These are phyloP conservation scores for Saturnispora quitensis DNA, from an alignment of 805 yeast species.

Conservation along the genomic window DNA sequence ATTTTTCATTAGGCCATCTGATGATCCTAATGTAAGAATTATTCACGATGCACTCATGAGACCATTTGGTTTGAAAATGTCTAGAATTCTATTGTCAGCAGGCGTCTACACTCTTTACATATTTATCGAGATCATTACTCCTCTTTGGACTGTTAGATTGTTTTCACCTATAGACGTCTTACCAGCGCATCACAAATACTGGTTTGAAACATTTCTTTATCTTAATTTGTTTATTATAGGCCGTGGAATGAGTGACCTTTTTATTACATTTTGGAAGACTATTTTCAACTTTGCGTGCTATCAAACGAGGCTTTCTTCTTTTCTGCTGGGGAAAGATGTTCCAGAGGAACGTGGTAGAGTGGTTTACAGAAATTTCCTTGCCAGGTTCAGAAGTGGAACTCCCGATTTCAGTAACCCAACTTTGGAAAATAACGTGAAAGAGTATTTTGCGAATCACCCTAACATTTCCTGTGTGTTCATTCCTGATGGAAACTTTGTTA, in stretches of 20 bases:
- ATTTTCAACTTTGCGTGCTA: slow-evolving; percentile 49
- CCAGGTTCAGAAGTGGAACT: slow-evolving; percentile 26
- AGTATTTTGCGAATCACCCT: slow-evolving; percentile 35
- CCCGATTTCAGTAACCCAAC: slow-evolving; percentile 51
- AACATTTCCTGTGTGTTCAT: slow-evolving; percentile 48
- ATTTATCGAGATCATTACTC: slow-evolving; percentile 61
- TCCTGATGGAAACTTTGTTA: slow-evolving; percentile 71
- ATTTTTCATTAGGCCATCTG: slow-evolving; percentile 88
- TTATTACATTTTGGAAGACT: slow-evolving; percentile 39
- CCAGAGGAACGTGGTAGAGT: slow-evolving; percentile 65
- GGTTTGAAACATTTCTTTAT: slow-evolving; percentile 7
- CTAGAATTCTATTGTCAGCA: slow-evolving; percentile 64
- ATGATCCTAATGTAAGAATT: slow-evolving; percentile 81
- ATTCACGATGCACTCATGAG: slow-evolving; percentile 80
- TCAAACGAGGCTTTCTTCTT: slow-evolving; percentile 68
- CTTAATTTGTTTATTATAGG: slow-evolving; percentile 7
- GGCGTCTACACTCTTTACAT: slow-evolving; percentile 68
- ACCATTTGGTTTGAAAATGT: slow-evolving; percentile 63
- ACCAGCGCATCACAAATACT: slow-evolving; percentile 15
- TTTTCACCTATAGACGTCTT: slow-evolving; percentile 25
- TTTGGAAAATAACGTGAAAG: slow-evolving; percentile 35
- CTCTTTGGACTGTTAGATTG: slow-evolving; percentile 41
- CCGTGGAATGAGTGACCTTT: not conserved
- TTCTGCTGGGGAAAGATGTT: slow-evolving; percentile 53
- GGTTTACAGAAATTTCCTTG: slow-evolving; percentile 41